Evolutionary conservation across 352 stramenopile species (phyloP).

Genomic region (Phytopythium oedochilum): DNA sequence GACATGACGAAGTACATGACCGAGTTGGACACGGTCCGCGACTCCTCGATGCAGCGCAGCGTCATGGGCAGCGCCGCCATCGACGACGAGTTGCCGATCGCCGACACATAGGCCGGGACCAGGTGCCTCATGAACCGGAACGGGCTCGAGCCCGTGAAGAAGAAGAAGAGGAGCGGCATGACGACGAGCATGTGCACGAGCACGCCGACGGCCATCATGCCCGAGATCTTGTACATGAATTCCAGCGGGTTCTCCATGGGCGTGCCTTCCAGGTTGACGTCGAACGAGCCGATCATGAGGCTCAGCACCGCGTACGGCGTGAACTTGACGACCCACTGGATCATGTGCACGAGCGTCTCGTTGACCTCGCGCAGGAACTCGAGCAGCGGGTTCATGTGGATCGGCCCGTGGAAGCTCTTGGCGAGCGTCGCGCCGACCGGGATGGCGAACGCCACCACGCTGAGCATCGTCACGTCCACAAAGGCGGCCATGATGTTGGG

Average conservation of each 20-base stretch:
- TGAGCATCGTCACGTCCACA: constrained; percentile 56
- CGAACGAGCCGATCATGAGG: constrained; percentile 62
- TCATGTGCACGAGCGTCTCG: constrained; percentile 73
- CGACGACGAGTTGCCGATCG: constrained; percentile 70
- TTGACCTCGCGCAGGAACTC: constrained; percentile 80
- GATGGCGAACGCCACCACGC: constrained; percentile 68
- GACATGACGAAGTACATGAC: constrained; percentile 75
- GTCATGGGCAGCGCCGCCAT: constrained; percentile 62
- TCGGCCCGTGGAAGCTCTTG: constrained; percentile 63
- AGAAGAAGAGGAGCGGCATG: constrained; percentile 46
- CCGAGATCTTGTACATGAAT: constrained; percentile 39
- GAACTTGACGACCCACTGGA: constrained; percentile 66
- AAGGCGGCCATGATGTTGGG: constrained; percentile 74
- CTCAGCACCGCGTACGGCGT: constrained; percentile 69
- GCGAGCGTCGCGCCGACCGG: constrained; percentile 56
- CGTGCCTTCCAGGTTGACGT: constrained; percentile 27
- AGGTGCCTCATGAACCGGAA: constrained; percentile 71
- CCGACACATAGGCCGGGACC: constrained; percentile 64
- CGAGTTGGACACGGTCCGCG: constrained; percentile 43
- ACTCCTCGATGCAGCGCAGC: constrained; percentile 56
- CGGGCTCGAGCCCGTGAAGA: constrained; percentile 62
- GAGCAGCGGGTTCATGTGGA: constrained; percentile 70
- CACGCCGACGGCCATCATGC: constrained; percentile 32
- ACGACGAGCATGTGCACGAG: constrained; percentile 63
- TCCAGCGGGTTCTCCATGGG: constrained; percentile 38